phyloP scores from a whole-genome alignment of 768 basidiomycete genomes.

The Fomitopsis pulvina region DNA sequence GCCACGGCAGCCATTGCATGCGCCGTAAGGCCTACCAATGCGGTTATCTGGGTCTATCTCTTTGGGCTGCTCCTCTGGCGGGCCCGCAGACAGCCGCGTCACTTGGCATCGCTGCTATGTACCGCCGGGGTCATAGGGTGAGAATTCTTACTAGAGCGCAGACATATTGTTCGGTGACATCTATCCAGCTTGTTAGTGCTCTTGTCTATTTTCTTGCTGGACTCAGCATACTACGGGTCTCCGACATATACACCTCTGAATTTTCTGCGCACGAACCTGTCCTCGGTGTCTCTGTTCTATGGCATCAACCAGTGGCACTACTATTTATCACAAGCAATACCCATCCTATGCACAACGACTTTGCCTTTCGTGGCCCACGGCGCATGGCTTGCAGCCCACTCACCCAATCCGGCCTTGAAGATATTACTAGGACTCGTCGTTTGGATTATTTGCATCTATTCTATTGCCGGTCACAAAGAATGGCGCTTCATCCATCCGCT shows the following conservation, averaged over 20 bases:
- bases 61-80: slow-evolving; percentile 52
- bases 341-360: slow-evolving; percentile 68
- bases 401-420: slow-evolving; percentile 10
- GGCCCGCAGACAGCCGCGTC: slow-evolving; percentile 29
- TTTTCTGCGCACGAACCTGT: slow-evolving; percentile 79
- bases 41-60: slow-evolving; percentile 78
- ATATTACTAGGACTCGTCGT: slow-evolving; percentile 43
- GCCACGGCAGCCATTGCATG: slow-evolving; percentile 71
- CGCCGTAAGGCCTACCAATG: slow-evolving; percentile 83
- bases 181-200: slow-evolving; percentile 6
- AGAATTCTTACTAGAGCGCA: neutral
- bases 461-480: slow-evolving; percentile 88
- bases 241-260: slow-evolving; percentile 72
- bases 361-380: slow-evolving; percentile 72
- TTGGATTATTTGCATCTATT: slow-evolving; percentile 69
- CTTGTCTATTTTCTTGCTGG: slow-evolving; percentile 31
- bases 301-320: slow-evolving; percentile 84
- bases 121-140: slow-evolving; percentile 44
- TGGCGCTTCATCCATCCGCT: slow-evolving; percentile 96
- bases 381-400: slow-evolving; percentile 29
- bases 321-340: slow-evolving; percentile 81
- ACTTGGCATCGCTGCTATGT: slow-evolving; percentile 27
- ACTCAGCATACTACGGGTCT: slow-evolving; percentile 64
- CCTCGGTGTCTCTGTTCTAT: slow-evolving; percentile 88
- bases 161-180: neutral